Percentiles rank a stretch among this genome's conserved stretches.
Conservation (phyloP, 192 early-diverging fungal genomes). For the Backusella liffmaniae region DNA sequence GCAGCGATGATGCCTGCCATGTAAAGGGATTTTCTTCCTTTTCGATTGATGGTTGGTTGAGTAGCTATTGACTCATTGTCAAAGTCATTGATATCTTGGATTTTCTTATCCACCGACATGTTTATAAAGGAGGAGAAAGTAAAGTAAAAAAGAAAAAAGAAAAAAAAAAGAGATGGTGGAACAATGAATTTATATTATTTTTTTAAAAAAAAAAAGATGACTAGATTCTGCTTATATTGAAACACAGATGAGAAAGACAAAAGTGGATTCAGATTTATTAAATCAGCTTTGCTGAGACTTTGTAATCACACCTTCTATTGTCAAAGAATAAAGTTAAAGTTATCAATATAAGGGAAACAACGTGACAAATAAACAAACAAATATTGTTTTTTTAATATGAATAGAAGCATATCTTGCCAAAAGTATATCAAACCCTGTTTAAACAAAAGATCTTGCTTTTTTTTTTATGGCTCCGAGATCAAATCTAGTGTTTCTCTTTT, state of each 20-base stretch:
- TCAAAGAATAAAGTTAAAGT: background rate
- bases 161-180: background rate
- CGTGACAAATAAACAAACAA: background rate
- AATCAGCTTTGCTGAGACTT: background rate
- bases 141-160: background rate
- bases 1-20: slow-evolving; percentile 24
- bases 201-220: background rate
- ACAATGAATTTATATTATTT: background rate
- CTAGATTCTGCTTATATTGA: background rate
- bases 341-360: background rate
- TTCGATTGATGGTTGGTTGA: background rate
- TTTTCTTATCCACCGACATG: background rate
- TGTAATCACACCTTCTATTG: background rate
- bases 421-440: background rate
- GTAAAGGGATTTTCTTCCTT: slow-evolving; percentile 20
- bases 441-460: background rate
- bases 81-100: background rate
- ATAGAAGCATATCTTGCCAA: background rate
- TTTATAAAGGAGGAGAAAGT: background rate
- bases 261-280: background rate
- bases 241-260: background rate
- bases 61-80: background rate
- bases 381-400: background rate
- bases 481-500: background rate
- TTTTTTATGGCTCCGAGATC: slow-evolving; percentile 1